phyloP scores from a whole-genome alignment of 2,329 filamentous ascomycete species.

The Pseudogymnoascus sp. region DNA sequence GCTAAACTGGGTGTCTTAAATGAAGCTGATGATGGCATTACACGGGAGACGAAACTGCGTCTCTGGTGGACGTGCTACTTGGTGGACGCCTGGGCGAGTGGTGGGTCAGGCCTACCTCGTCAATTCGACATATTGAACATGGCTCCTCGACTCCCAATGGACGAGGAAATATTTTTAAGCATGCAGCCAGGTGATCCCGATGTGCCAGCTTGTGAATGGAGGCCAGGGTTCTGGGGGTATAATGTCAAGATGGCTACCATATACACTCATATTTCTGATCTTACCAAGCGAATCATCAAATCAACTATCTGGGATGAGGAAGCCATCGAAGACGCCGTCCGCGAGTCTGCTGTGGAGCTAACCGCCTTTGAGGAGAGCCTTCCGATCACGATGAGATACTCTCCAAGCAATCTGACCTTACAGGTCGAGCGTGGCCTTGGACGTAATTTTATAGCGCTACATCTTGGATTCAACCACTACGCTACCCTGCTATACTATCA shows the following conservation, averaged over 20 bases:
- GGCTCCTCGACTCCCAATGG: constrained; percentile 22
- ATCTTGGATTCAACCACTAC: constrained; percentile 32
- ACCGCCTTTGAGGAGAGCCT: constrained; percentile 14
- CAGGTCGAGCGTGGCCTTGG: constrained; percentile 24
- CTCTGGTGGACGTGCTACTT: constrained; percentile 29
- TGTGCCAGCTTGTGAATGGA: constrained; percentile 12
- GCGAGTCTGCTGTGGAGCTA: constrained; percentile 14
- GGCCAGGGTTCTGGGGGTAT: constrained; percentile 29
- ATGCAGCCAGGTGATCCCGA: constrained; percentile 8
- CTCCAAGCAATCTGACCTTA: constrained; percentile 17
- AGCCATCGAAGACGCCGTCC: constrained; percentile 13
- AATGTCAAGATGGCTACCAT: constrained; percentile 28
- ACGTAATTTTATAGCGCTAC: constrained; percentile 30
- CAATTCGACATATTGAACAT: constrained; percentile 18
- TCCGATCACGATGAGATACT: constrained; percentile 1
- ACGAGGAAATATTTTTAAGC: constrained; percentile 22
- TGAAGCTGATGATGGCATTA: constrained; percentile 12
- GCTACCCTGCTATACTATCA: constrained; percentile 31
- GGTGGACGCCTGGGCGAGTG: constrained; percentile 27
- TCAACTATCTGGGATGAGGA: constrained; percentile 11
- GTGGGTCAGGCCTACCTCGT: constrained; percentile 26
- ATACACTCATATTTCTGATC: constrained; percentile 28
- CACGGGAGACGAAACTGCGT: constrained; percentile 21
- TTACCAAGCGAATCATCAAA: constrained; percentile 24
- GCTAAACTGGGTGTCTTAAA: neutral